These are phyloP conservation scores for Eutypella sp. DNA, from an alignment of 2,329 filamentous ascomycete genomes.

Conservation along the genomic window DNA sequence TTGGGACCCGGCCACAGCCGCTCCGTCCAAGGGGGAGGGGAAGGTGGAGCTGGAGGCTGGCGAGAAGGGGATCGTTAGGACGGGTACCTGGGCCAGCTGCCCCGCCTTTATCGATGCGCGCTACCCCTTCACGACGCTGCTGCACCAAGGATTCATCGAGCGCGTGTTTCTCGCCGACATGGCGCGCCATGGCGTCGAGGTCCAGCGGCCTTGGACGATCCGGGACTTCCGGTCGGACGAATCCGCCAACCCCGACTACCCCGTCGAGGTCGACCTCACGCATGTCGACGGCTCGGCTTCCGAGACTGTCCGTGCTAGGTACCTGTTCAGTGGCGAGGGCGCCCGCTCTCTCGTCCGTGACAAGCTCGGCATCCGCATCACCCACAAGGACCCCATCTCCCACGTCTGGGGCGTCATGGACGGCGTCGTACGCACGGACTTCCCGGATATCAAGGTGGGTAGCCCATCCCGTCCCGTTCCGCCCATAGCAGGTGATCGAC, in stretches of 20 bases:
- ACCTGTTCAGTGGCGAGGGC: slow-evolving; percentile 68
- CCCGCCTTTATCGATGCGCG: slow-evolving; percentile 74
- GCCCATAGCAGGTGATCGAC: too few species aligned
- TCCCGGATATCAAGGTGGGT: slow-evolving; percentile 68
- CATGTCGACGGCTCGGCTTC: slow-evolving; percentile 67
- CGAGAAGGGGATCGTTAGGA: slow-evolving; percentile 53
- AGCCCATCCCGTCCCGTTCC: background rate
- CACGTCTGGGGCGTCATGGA: slow-evolving; percentile 76
- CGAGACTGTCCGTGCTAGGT: slow-evolving; percentile 65
- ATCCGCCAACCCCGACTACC: slow-evolving; percentile 58
- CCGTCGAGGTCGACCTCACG: slow-evolving; percentile 72
- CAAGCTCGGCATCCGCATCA: slow-evolving; percentile 64
- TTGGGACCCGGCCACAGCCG: slow-evolving; percentile 55
- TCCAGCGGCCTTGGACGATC: slow-evolving; percentile 64
- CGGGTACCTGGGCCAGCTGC: slow-evolving; percentile 79
- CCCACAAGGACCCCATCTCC: slow-evolving; percentile 63
- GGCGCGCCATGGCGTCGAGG: slow-evolving; percentile 51
- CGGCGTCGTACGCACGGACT: slow-evolving; percentile 65
- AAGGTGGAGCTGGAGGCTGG: too few species aligned
- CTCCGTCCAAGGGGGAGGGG: too few species aligned
- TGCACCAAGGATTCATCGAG: slow-evolving; percentile 70
- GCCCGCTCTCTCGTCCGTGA: slow-evolving; percentile 62
- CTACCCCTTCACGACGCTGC: slow-evolving; percentile 64
- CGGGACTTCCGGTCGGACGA: slow-evolving; percentile 56
- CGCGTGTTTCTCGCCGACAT: slow-evolving; percentile 64